phyloP scores from a whole-genome alignment of 306 rosid genomes.

The Vigna hirtella region DNA sequence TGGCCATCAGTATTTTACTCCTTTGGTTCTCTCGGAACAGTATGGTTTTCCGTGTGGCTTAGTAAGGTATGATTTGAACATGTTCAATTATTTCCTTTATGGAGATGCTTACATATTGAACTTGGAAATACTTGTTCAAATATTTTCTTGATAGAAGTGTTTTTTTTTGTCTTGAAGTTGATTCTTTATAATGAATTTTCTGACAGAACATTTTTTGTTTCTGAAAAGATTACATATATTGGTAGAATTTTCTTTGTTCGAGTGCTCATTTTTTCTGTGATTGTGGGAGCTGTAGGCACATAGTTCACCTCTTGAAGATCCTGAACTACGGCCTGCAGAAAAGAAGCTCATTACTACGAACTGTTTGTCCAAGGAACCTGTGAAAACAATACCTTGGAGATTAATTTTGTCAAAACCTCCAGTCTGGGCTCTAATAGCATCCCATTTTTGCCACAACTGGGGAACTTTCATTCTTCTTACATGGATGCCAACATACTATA shows the following conservation, averaged over 20 bases:
- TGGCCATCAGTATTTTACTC: slow-evolving; percentile 99
- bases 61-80: slow-evolving; percentile 65
- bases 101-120: background rate
- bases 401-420: slow-evolving; percentile 90
- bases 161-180: slow-evolving; percentile 12
- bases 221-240: slow-evolving; percentile 8
- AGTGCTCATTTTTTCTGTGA: slow-evolving; percentile 28
- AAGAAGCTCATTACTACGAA: slow-evolving; percentile 73
- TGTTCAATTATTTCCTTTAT: slow-evolving; percentile 28
- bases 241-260: slow-evolving; percentile 18
- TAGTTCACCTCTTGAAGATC: slow-evolving; percentile 97
- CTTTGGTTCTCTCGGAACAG: slow-evolving; percentile 93
- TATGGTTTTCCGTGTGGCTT: slow-evolving; percentile 85
- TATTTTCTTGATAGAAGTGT: background rate
- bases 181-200: slow-evolving; percentile 3
- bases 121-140: background rate
- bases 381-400: slow-evolving; percentile 90
- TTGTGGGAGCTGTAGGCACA: slow-evolving; percentile 65
- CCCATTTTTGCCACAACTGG: slow-evolving; percentile 99
- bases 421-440: slow-evolving; percentile 94
- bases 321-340: slow-evolving; percentile 80
- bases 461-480: slow-evolving; percentile 99
- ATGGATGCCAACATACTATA: slow-evolving; percentile 99
- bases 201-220: background rate
- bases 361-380: slow-evolving; percentile 77